These are phyloP conservation scores for Coemansia sp. DNA, from an alignment of 192 early-diverging fungal genomes.

Conservation along the genomic window DNA sequence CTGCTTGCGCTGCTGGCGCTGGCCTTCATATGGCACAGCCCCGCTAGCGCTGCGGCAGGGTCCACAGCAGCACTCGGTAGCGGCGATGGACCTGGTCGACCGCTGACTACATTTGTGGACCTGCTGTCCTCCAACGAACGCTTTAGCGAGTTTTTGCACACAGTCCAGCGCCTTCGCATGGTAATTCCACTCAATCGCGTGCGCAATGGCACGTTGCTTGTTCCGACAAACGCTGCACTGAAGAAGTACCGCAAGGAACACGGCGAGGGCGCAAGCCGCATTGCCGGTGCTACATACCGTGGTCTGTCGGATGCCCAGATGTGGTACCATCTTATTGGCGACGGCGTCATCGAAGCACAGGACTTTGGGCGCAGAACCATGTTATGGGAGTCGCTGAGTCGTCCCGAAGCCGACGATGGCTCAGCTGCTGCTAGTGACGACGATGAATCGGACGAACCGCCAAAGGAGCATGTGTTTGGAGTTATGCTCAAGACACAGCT, in stretches of 20 bases:
- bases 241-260: conserved; percentile 32
- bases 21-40: neutral
- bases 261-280: conserved; percentile 5
- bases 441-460: conserved; percentile 3
- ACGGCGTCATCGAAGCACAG: conserved; percentile 17
- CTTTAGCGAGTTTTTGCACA: conserved; percentile 56
- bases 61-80: conserved; percentile 2
- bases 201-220: conserved; percentile 60
- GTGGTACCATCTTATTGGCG: conserved; percentile 52
- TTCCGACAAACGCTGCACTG: conserved; percentile 61
- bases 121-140: conserved; percentile 56
- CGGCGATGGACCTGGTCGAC: neutral
- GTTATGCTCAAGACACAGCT: conserved; percentile 46
- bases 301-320: conserved; percentile 44
- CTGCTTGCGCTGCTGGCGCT: conserved; percentile 2
- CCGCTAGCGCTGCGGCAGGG: neutral
- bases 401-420: conserved; percentile 1
- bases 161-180: conserved; percentile 59
- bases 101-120: conserved; percentile 55
- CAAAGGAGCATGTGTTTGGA: conserved; percentile 2
- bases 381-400: conserved; percentile 50
- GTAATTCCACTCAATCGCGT: conserved; percentile 58
- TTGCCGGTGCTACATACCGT: conserved; percentile 24
- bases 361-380: conserved; percentile 25
- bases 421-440: neutral